phyloP scores from a whole-genome alignment of 2,329 filamentous ascomycete genomes.

The Aspergillus sp. region DNA sequence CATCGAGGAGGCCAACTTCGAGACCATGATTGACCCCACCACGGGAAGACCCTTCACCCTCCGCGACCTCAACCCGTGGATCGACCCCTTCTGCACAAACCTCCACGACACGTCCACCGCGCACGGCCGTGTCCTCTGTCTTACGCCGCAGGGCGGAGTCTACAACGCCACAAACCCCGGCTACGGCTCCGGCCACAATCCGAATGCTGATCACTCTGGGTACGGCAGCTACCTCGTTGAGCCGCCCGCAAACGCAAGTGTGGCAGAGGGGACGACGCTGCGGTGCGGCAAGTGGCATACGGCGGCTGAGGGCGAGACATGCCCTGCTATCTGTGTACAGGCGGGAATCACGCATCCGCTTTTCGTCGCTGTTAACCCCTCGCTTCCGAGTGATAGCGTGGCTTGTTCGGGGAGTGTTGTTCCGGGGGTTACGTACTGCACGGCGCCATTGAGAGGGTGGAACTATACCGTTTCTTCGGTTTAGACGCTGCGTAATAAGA shows the following conservation, averaged over 20 bases:
- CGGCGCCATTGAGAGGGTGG: slow-evolving; percentile 8
- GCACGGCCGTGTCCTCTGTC: slow-evolving; percentile 21
- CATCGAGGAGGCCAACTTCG: too few relatives aligned
- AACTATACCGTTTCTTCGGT: not conserved
- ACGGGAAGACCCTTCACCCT: not conserved
- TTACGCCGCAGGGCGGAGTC: slow-evolving; percentile 15
- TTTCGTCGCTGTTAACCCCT: slow-evolving; percentile 27
- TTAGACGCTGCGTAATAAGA: too few relatives aligned
- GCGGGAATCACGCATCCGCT: slow-evolving; percentile 14
- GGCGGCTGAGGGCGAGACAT: slow-evolving; percentile 18
- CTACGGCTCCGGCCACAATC: not conserved
- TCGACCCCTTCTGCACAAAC: slow-evolving; percentile 22
- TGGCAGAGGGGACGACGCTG: slow-evolving; percentile 24
- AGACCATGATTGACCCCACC: too few relatives aligned
- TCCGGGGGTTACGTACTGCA: slow-evolving; percentile 21
- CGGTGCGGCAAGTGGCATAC: slow-evolving; percentile 27
- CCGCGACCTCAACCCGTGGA: slow-evolving; percentile 24
- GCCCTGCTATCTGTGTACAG: slow-evolving; percentile 21
- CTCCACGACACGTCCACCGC: slow-evolving; percentile 2
- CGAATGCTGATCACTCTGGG: slow-evolving; percentile 3
- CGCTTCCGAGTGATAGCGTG: slow-evolving; percentile 1
- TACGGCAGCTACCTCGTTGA: not conserved
- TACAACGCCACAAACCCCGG: slow-evolving; percentile 6
- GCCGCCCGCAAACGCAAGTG: slow-evolving; percentile 21
- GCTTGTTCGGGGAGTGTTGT: slow-evolving; percentile 15